Percentiles rank a stretch among this genome's conserved stretches.
phyloP scores from a whole-genome alignment of 257 asterid species.

The Solanum paucissectum region DNA sequence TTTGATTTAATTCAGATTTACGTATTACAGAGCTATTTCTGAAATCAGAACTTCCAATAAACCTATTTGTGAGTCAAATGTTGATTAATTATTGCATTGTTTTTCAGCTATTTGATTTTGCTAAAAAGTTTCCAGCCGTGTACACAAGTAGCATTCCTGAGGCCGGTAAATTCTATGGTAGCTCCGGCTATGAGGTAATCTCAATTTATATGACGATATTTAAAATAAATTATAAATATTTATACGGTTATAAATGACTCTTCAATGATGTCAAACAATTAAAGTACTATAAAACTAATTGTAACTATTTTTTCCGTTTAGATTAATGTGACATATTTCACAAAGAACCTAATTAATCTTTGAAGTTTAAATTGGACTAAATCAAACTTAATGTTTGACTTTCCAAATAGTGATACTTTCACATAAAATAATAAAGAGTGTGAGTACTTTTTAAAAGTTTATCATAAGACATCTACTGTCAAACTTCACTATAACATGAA shows the following conservation, averaged over 20 bases:
- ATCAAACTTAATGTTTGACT: neutral
- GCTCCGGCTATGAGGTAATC: constrained; percentile 46
- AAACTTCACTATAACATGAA: neutral
- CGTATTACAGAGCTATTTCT: neutral
- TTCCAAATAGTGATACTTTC: neutral
- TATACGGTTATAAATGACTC: neutral
- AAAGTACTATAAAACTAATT: neutral
- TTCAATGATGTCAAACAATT: neutral
- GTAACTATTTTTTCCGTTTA: neutral
- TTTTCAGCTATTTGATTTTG: constrained; percentile 47
- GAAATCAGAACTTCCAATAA: neutral
- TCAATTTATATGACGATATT: neutral
- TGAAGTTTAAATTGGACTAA: neutral
- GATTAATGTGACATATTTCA: neutral
- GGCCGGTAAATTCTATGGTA: constrained; percentile 27
- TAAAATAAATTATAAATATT: neutral
- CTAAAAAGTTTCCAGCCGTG: constrained; percentile 17
- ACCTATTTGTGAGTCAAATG: neutral
- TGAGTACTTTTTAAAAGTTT: too few species aligned
- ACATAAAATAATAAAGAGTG: too few species aligned
- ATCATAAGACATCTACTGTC: too few species aligned
- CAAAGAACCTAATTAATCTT: neutral
- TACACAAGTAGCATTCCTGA: constrained; percentile 39
- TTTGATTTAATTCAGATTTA: neutral
- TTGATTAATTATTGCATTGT: neutral